phyloP scores from a whole-genome alignment of 306 rosid species.

The Comarum palustre region DNA sequence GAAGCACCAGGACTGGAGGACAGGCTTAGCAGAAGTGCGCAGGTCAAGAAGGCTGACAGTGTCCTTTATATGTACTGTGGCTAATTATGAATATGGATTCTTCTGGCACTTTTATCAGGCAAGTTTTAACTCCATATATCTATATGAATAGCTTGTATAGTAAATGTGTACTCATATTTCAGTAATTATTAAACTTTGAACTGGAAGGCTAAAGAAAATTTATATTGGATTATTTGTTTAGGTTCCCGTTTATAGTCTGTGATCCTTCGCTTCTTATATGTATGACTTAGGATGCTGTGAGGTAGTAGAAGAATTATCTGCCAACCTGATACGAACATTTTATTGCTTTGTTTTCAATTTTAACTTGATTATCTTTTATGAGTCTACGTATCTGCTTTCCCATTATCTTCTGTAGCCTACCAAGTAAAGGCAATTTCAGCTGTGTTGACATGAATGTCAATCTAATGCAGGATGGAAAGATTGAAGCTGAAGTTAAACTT shows the following conservation, averaged over 20 bases:
- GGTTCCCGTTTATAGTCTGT: not conserved
- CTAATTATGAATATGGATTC: conserved; percentile 88
- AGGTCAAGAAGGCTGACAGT: conserved; percentile 76
- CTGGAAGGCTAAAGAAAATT: not conserved
- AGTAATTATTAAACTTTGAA: conserved; percentile 4
- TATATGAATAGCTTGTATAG: not conserved
- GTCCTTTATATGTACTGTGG: conserved; percentile 78
- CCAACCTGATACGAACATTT: not conserved
- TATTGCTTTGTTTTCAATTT: not conserved
- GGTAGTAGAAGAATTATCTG: not conserved
- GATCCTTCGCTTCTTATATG: not conserved
- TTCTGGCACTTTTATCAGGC: conserved; percentile 92
- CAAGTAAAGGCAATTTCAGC: conserved; percentile 8
- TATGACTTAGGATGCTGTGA: not conserved
- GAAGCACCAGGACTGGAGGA: conserved; percentile 96
- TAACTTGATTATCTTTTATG: not conserved
- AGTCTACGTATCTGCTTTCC: not conserved
- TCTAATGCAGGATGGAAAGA: conserved; percentile 69
- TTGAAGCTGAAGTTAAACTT: conserved; percentile 87
- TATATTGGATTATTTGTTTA: not conserved
- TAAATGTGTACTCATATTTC: conserved; percentile 15
- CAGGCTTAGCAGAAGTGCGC: conserved; percentile 88
- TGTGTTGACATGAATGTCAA: conserved; percentile 21
- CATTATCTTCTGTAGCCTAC: not conserved
- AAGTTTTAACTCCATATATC: conserved; percentile 33